Base-by-base conservation (phyloP, 164 flowering plant species). In the Annona squamosa region DNA sequence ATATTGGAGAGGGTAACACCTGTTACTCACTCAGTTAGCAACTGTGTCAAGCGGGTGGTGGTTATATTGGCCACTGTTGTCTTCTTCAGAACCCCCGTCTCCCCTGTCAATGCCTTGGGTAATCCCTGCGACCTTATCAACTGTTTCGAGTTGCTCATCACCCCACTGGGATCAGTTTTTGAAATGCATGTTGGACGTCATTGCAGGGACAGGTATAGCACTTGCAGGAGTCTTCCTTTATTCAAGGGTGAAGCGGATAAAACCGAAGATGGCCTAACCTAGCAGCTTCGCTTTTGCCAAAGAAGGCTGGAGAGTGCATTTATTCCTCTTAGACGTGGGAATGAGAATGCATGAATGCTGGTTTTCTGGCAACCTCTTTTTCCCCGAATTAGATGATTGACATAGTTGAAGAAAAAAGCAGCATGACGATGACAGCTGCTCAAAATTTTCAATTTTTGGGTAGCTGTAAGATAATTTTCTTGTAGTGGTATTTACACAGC, bases 11-110 rank as follows among this genome's bases (percentile, higher is more conserved):
- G 89, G 83, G 99, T 95, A 44, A 91, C 98, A 26, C 97, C 99
- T 43, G 99, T 95, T 65, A 88, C 98, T 16, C 99, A 95, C 74
- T 91, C 98, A 17, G 99, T 95, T 1, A 94, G 98, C 44, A 93
- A 93, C 68, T 93, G 98, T 77, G 96, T 95, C 80, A 95, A 95
- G 88, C 88, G 99, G 17, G 98, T 95, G 82, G 95, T 93, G 68
- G 97, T 93, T 72, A 95, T 95, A 65, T 94, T 90, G 44, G 82
- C 93, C 70, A 93, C 99, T 6, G 93, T 93, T 70, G 75, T 93
- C 79, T 88, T 95, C 90, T 95, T 95, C 89, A 77, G 76, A 69
- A 84, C 94, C n/a, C 91, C 98, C 4, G 94, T 94, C 68, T 85
- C 95, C 13, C 85, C 87, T 10, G 78, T 89, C 77, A 96, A 96